These are phyloP conservation scores for Paraphaeosphaeria sporulosa DNA, from an alignment of 2,329 filamentous ascomycete species.

Conservation along the genomic window DNA sequence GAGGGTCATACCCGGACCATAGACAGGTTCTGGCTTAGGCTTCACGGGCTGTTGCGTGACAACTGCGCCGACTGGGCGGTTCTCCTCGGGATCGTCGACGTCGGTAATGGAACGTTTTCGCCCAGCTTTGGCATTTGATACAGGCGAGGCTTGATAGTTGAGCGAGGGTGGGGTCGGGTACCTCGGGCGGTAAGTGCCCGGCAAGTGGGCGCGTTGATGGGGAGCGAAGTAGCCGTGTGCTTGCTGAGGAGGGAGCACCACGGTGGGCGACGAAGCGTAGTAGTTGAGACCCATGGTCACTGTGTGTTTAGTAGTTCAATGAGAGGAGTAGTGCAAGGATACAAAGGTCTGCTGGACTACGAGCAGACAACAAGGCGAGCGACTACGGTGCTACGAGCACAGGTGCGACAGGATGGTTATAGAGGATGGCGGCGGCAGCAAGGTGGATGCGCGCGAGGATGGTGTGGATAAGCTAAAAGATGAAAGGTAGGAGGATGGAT, in stretches of 20 bases:
- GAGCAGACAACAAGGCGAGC: conserved; percentile 39
- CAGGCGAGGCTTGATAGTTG: conserved; percentile 51
- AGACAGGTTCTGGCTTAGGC: conserved; percentile 71
- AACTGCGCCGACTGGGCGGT: conserved; percentile 58
- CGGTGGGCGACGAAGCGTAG: conserved; percentile 56
- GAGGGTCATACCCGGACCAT: conserved; percentile 76
- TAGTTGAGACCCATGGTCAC: conserved; percentile 55
- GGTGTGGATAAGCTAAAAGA: conserved; percentile 17
- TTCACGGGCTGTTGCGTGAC: conserved; percentile 58
- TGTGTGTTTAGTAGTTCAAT: conserved; percentile 51
- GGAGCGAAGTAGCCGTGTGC: conserved; percentile 47
- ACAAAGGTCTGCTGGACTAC: conserved; percentile 40
- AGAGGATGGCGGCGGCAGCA: conserved; percentile 25
- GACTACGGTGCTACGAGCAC: conserved; percentile 31
- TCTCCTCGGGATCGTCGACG: conserved; percentile 74
- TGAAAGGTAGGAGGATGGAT: conserved; percentile 24
- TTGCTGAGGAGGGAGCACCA: conserved; percentile 54
- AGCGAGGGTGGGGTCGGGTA: conserved; percentile 52
- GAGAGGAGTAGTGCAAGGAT: conserved; percentile 39
- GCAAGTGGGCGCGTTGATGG: conserved; percentile 44
- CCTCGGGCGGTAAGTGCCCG: conserved; percentile 48
- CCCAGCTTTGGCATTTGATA: conserved; percentile 60
- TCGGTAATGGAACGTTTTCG: conserved; percentile 82
- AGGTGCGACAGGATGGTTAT: conserved; percentile 33
- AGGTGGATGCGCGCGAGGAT: conserved; percentile 24